phyloP scores from a whole-genome alignment of 768 basidiomycete species.

The Mycena epipterygia region DNA sequence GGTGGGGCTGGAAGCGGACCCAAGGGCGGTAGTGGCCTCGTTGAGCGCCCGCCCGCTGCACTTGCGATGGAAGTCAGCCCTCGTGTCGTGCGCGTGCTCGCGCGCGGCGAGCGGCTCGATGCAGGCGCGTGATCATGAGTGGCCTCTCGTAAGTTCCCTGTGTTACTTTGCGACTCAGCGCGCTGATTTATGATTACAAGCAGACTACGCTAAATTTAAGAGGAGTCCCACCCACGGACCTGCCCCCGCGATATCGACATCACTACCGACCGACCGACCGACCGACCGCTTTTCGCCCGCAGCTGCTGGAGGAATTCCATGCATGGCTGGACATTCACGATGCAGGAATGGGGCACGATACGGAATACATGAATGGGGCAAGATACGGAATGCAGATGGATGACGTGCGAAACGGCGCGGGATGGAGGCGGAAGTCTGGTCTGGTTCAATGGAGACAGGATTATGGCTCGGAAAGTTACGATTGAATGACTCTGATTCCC shows the following conservation, averaged over 20 bases:
- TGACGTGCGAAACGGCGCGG: neutral
- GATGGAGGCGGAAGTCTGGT: neutral
- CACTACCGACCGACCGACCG: conserved; percentile 11
- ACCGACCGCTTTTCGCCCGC: neutral
- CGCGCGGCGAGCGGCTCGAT: conserved; percentile 88
- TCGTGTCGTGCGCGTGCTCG: conserved; percentile 82
- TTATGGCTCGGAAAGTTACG: conserved; percentile 4
- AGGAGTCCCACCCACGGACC: neutral
- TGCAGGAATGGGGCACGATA: neutral
- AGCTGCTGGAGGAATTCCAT: neutral
- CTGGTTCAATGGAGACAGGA: neutral
- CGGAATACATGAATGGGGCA: neutral
- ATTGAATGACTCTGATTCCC: conserved; percentile 5
- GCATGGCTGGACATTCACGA: neutral
- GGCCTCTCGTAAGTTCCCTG: neutral
- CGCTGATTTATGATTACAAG: neutral
- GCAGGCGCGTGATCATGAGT: conserved; percentile 39
- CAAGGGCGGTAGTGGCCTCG: conserved; percentile 55
- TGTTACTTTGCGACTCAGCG: no score
- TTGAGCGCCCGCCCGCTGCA: conserved; percentile 83
- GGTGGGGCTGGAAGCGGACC: conserved; percentile 29
- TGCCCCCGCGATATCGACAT: conserved; percentile 4
- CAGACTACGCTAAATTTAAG: conserved; percentile 3
- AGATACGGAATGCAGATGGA: neutral
- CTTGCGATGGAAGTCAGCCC: conserved; percentile 88